Base-by-base conservation (phyloP, 805 yeast species). In the Candida namnaoensis region DNA sequence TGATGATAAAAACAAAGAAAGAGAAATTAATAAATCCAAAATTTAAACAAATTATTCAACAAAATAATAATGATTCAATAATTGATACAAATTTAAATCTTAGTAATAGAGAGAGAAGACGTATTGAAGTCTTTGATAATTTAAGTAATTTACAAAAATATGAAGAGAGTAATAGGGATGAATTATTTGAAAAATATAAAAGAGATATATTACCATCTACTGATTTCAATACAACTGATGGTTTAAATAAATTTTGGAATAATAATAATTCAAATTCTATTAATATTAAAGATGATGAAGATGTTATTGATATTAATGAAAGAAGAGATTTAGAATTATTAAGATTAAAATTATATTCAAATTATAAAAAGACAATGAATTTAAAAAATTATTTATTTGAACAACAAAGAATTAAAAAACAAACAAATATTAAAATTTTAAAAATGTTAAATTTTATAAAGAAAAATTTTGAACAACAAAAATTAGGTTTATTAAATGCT, bases 371-470 rank as follows among this genome's bases (percentile, higher is more conserved):
- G 28, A 49, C 56, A 32, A 53, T 56, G 33, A 51, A 54, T 8
- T 28, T 56, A 32, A 48, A 47, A 12, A 43, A 44, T 6, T 64
- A 50, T 41, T 46, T 57, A 14, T 44, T 51, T 7, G 61, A 57
- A 27, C 38, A 54, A 4, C 24, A 51, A 14, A 61, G 55, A 35
- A 43, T 53, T 3, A 57, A 61, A 42, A 42, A 45, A 44, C 61
- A 41, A 34, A 57, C 41, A 37, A 53, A 41, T 48, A 43, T 53
- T 3, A 57, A 53, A 5, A 43, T 62, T 37, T 48, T 60, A 14
- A 44, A 44, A 2, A 51, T 64, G 33, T 46, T 67, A 39, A 51
- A 55, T 7, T 62, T 54, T 36, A 45, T 62, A 27, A 66, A 66
- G 44, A 47, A 47, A 13, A 62, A 61, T 40, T 51, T 66, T 19